Evolutionary conservation across 192 early-diverging fungal genomes (phyloP).

Genomic region (Linnemannia hyalina): DNA sequence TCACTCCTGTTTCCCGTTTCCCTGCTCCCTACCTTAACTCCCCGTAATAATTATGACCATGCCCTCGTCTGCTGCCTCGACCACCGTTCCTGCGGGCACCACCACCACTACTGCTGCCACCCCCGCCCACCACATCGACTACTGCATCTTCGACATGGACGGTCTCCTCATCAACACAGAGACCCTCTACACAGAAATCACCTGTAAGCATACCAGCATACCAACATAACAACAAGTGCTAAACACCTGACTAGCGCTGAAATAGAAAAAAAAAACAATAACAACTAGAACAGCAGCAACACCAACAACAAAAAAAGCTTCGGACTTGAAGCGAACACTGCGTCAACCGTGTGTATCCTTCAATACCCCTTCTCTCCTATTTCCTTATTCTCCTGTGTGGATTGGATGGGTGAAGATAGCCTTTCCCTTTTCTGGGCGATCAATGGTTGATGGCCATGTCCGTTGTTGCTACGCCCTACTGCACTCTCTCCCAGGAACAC

Average conservation of each 20-base stretch:
- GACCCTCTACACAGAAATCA: slow-evolving; percentile 89
- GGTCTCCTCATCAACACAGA: slow-evolving; percentile 90
- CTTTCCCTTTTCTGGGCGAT: background rate
- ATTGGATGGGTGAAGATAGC: background rate
- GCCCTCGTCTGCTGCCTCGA: slow-evolving; percentile 9
- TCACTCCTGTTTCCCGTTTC: background rate
- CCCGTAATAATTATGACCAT: slow-evolving; percentile 6
- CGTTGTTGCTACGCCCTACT: background rate
- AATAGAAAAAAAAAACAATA: background rate
- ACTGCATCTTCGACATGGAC: slow-evolving; percentile 88
- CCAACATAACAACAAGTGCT: background rate
- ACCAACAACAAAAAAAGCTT: background rate
- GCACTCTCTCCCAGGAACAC: background rate
- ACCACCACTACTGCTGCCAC: background rate
- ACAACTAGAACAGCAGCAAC: background rate
- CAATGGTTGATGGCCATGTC: background rate
- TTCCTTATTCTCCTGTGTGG: too few relatives aligned
- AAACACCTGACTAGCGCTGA: slow-evolving; percentile 12
- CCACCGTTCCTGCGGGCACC: background rate
- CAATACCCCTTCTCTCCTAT: too few relatives aligned
- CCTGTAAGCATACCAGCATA: slow-evolving; percentile 61
- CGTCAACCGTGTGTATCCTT: too few relatives aligned
- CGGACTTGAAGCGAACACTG: background rate
- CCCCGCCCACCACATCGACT: slow-evolving; percentile 58
- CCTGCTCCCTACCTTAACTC: background rate